These are phyloP conservation scores for Exserohilum turcica DNA, from an alignment of 2,329 filamentous ascomycete genomes.

Conservation along the genomic window DNA sequence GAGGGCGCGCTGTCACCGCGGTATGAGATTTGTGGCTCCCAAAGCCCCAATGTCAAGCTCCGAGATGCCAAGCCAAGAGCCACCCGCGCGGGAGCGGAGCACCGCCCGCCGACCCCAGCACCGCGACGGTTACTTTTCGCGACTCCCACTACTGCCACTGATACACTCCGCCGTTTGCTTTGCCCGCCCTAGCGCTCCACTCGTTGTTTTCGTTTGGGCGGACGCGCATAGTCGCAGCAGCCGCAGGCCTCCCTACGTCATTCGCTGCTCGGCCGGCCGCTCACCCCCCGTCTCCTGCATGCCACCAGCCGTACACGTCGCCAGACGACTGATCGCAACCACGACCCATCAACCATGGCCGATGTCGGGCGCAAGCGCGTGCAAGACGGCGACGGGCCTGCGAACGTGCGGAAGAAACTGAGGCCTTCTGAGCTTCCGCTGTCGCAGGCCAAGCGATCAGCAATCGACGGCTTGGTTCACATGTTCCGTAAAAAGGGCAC, in stretches of 20 bases:
- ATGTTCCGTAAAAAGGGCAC: slow-evolving; percentile 86
- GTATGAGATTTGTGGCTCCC: slow-evolving; percentile 23
- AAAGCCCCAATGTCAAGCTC: slow-evolving; percentile 24
- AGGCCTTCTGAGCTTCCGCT: slow-evolving; percentile 78
- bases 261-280: slow-evolving; percentile 1
- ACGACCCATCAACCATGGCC: slow-evolving; percentile 33
- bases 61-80: slow-evolving; percentile 18
- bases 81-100: slow-evolving; percentile 26
- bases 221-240: slow-evolving; percentile 1
- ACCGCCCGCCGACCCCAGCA: slow-evolving; percentile 15
- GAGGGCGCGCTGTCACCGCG: slow-evolving; percentile 30
- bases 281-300: slow-evolving; percentile 6
- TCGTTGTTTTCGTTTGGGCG: slow-evolving; percentile 4
- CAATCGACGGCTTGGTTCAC: slow-evolving; percentile 76
- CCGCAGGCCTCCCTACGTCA: slow-evolving; percentile 3
- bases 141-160: slow-evolving; percentile 7
- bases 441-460: slow-evolving; percentile 71
- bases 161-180: too few species aligned
- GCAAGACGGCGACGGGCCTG: slow-evolving; percentile 37
- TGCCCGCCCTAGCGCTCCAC: slow-evolving; percentile 3
- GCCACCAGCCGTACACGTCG: neutral
- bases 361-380: slow-evolving; percentile 40
- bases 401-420: slow-evolving; percentile 60
- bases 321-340: slow-evolving; percentile 5
- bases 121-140: slow-evolving; percentile 6